Evolutionary conservation across 2,329 filamentous ascomycete genomes (phyloP).

Genomic region (Parastagonospora avenae): DNA sequence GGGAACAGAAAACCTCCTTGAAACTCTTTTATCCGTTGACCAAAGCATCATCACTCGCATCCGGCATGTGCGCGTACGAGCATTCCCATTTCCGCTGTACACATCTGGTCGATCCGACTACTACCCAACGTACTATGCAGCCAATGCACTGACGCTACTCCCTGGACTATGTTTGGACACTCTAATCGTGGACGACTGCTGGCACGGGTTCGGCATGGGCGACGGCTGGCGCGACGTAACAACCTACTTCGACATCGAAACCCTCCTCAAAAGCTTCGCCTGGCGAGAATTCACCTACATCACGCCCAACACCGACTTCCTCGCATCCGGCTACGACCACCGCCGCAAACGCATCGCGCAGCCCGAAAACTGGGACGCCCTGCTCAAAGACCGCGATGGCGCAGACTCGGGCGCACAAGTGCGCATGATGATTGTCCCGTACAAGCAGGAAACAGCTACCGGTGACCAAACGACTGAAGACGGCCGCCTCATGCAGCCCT

Average conservation of each 20-base stretch:
- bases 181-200: constrained; percentile 41
- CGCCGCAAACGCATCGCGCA: constrained; percentile 33
- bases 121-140: constrained; percentile 41
- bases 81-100: constrained; percentile 43
- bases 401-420: constrained; percentile 36
- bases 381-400: constrained; percentile 40
- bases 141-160: constrained; percentile 37
- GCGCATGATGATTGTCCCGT: constrained; percentile 38
- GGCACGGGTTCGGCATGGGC: constrained; percentile 41
- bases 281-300: constrained; percentile 43
- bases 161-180: constrained; percentile 40
- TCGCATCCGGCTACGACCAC: constrained; percentile 41
- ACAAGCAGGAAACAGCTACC: constrained; percentile 15
- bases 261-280: constrained; percentile 35
- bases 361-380: constrained; percentile 36
- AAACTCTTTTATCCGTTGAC: constrained; percentile 36
- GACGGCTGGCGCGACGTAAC: constrained; percentile 43
- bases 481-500: constrained; percentile 28
- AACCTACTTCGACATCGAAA: constrained; percentile 43
- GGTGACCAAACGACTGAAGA: constrained; percentile 22
- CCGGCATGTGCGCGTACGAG: constrained; percentile 37
- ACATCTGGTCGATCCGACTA: constrained; percentile 26
- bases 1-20: constrained; percentile 40
- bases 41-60: constrained; percentile 39
- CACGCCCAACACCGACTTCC: constrained; percentile 42